Conservation (phyloP, 176 grass and related monocot genomes). For the Areca catechu region DNA sequence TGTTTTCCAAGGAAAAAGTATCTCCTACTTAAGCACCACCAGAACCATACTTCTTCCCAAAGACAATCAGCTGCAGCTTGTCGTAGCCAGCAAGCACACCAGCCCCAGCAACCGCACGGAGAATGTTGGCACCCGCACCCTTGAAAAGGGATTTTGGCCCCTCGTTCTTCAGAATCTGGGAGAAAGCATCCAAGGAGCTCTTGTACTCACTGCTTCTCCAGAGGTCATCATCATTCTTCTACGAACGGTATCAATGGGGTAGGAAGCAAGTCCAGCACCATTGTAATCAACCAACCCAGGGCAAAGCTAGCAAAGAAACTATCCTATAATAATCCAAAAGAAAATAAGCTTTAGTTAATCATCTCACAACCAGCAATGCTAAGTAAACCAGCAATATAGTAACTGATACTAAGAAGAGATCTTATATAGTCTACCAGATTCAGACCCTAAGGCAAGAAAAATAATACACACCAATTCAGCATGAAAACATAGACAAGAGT, state of each 20-base stretch:
- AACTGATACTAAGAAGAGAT: too few relatives aligned
- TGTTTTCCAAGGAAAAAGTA: background rate
- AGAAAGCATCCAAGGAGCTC: background rate
- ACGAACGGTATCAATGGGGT: background rate
- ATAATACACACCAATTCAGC: too few relatives aligned
- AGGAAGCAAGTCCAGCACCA: constrained; percentile 1
- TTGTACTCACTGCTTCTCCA: constrained; percentile 3
- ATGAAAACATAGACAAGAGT: too few relatives aligned
- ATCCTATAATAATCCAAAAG: constrained; percentile 5
- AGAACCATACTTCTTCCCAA: constrained; percentile 7
- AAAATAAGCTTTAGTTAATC: too few relatives aligned
- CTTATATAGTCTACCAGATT: too few relatives aligned
- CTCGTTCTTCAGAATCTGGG: constrained; percentile 7
- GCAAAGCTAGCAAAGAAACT: constrained; percentile 13
- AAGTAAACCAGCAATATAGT: too few relatives aligned
- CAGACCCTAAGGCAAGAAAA: too few relatives aligned
- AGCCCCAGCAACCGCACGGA: background rate
- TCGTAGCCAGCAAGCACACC: background rate
- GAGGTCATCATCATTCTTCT: constrained; percentile 16
- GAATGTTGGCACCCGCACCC: constrained; percentile 11
- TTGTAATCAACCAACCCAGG: constrained; percentile 1
- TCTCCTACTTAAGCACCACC: background rate
- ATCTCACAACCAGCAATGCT: too few relatives aligned
- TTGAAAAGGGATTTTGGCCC: background rate
- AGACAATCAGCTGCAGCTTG: background rate